Evolutionary conservation across 768 basidiomycete genomes (phyloP), one percentile per base, ranked within the genome.

Genomic region (Lactarius akahatsu): DNA sequence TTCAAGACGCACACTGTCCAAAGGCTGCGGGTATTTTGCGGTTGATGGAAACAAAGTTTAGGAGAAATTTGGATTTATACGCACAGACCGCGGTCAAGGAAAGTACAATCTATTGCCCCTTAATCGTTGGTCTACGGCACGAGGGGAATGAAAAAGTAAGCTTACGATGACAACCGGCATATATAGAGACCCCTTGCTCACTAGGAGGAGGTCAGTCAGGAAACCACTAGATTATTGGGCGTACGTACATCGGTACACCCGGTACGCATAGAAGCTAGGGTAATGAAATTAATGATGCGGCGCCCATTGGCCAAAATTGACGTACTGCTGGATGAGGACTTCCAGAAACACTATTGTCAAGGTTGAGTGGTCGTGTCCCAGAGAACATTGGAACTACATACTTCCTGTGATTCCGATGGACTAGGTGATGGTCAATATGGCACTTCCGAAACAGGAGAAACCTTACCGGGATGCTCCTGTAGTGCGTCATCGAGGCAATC

Each of bases 311-410:
- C 50, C 23, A 28, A 52, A 50, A 26, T 26, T 3, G 32, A 57
- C 56, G 56, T 36, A 57, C 56, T 57, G 56, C 56, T 57, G 56
- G n/a, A 57, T 57, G 34, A 57, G 34, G 34, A 57, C 18, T 36
- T 57, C 56, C 30, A 57, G 32, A n/a, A 57, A 4, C 56, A 57
- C 56, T 57, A 18, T 20, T 13, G 9, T 36, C 56, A n/a, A 57
- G 18, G 34, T 36, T 57, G n/a, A 32, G 56, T n/a, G n/a, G 56
- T 6, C 9, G 26, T 26, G 6, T 28, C 26, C 50, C 26, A 52
- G 50, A 26, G 5, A 52, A 26, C 50, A 28, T 13, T 13, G 15
- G 2, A 26, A 52, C 34, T 8, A 57, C 56, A 6, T 23, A 57
- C 56, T 57, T 57, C 56, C 56, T 30, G 56, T 57, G 32, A 34